Base-by-base conservation (phyloP, 495 filamentous ascomycete species). In the Echria macrotheca region DNA sequence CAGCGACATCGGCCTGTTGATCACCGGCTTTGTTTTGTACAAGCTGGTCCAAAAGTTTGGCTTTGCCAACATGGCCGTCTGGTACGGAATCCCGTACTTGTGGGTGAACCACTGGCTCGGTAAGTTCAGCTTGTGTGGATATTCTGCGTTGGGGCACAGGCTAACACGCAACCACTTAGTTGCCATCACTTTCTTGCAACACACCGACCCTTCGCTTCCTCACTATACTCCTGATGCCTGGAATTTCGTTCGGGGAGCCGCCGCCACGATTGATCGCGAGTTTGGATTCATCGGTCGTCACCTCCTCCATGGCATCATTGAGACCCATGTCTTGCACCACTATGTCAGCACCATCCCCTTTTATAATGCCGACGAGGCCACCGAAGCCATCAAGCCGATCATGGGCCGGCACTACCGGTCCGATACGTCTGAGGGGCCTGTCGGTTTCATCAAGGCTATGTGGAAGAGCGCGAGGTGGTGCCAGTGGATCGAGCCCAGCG, bases 21-120 rank as follows among this genome's bases (percentile, higher is more conserved):
- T 88, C 54, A 75, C 74, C 42, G 68, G 70, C 55, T 53, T 63
- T 22, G 69, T 61, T 33, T 67, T 80, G 18, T 67, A 85, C 44
- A 81, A 80, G 55, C 70, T 80, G 53, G 65, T 84, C 55, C 77
- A 82, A 66, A 88, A 69, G 43, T 95, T 82, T 57, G 91, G 94
- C 62, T 91, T 82, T 79, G 60, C 75, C 54, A 96, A 95, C 69
- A 71, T 97, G 59, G 69, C 85, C 22, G 84, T 98, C 33, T 97
- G 93, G 91, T 98, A 97, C 68, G 81, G 87, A 61, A 60, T 94
- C 48, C 93, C 93, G 8, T 98, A 96, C 67, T 73, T 97, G 54
- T 96, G 91, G 91, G 93, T 97, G 19, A 95, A 98, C 79, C 91
- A 97, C 81, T 98, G 93, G 85, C 81, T 89, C 45, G 83, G 83